Base-by-base conservation (phyloP, 257 asterid genomes). In the Jacaranda copaia region DNA sequence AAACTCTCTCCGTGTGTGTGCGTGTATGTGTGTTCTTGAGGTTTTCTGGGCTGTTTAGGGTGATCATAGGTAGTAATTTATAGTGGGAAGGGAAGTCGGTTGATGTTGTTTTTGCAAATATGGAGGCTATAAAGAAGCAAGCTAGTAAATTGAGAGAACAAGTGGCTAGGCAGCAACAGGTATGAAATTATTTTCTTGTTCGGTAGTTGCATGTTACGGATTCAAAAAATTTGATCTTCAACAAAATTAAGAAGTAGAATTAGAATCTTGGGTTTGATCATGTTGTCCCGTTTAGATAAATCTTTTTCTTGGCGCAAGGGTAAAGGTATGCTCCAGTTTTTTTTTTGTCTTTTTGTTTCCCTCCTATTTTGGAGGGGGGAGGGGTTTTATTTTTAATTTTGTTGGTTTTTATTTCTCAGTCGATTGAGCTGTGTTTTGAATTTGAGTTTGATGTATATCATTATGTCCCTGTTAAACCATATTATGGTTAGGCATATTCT, bases 131-230 rank as follows among this genome's bases (percentile, higher is more conserved):
- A 16, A 95, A 90, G 97, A 93, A 91, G 86, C 98, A 95, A 79
- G 99, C 99, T 11, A 89, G 85, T 83, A 92, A 88, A 87, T 80
- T 95, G 46, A 89, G 99, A 73, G 98, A 93, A 73, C 98, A 95
- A 87, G 99, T 95, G 51, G 99, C 99, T 43, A 88, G 88, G 81
- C 99, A 95, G 65, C 99, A 95, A 20, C 98, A 95, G 99, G 99
- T 92, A 59, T 69, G 18, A 0, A 3, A 46, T 58, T 32, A 0
- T 75, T 63, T 39, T 63, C 35, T 67, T 49, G 35, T 65, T 73
- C 18, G 25, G n/a, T 46, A 62, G 43, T 38, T 39, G 1, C 9
- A 16, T 19, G 62, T 15, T 60, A 15, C 53, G 73, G 39, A 16
- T 77, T 62, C n/a, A 4, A 52, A 58, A 64, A 40, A 36, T 40